These are phyloP conservation scores for Vigna unguiculata DNA, from an alignment of 306 rosid species.

Conservation along the genomic window DNA sequence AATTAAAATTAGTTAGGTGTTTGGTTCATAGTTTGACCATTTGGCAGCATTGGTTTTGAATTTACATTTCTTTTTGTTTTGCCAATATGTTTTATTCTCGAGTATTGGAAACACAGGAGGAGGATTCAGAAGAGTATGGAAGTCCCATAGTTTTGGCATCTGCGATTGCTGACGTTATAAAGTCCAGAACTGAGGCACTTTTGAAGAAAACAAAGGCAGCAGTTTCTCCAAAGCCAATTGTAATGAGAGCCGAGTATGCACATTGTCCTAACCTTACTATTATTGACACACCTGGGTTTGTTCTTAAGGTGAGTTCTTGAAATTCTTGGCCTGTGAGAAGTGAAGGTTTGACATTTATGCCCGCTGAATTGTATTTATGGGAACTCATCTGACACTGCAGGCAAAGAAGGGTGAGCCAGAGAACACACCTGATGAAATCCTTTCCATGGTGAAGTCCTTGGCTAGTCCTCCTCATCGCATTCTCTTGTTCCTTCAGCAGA, in stretches of 20 bases:
- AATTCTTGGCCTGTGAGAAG: not conserved
- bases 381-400: constrained; percentile 51
- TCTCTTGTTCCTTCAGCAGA: constrained; percentile 92
- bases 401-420: constrained; percentile 98
- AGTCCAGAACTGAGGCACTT: constrained; percentile 79
- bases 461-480: constrained; percentile 96
- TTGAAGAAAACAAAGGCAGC: constrained; percentile 81
- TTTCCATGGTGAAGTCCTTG: constrained; percentile 91
- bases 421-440: constrained; percentile 90
- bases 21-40: not conserved
- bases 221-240: constrained; percentile 92
- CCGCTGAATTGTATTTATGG: constrained; percentile 6
- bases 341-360: constrained; percentile 26
- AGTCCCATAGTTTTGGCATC: constrained; percentile 77
- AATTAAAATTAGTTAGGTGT: not conserved
- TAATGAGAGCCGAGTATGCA: constrained; percentile 94
- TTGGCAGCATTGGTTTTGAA: not conserved
- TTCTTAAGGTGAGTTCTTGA: constrained; percentile 75
- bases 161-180: constrained; percentile 82
- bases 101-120: constrained; percentile 67
- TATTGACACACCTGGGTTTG: constrained; percentile 98
- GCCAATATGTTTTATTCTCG: not conserved
- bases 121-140: constrained; percentile 95
- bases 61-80: not conserved
- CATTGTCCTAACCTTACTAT: constrained; percentile 95